These are phyloP conservation scores for Flueggea neowawraea DNA, from an alignment of 441 rosid species.

Conservation along the genomic window DNA sequence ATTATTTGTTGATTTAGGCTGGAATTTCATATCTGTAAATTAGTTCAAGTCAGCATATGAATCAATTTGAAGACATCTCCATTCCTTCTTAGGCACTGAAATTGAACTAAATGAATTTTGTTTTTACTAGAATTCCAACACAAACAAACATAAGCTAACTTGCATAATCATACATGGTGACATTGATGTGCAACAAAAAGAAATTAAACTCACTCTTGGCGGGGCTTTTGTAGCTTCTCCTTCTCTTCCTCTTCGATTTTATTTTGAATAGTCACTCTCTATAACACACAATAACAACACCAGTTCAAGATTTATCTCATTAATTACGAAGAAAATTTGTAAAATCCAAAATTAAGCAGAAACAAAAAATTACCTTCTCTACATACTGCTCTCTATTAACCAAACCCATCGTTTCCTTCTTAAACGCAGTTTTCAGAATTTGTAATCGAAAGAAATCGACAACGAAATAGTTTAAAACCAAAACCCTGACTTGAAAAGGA, in stretches of 20 bases:
- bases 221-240: slow-evolving; percentile 89
- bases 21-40: slow-evolving; percentile 8
- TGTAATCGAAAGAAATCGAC: not conserved
- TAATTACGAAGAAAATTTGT: too few relatives aligned
- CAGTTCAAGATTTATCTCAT: too few relatives aligned
- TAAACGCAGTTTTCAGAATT: slow-evolving; percentile 72
- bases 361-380: slow-evolving; percentile 61
- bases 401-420: slow-evolving; percentile 91
- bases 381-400: slow-evolving; percentile 92
- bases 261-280: slow-evolving; percentile 95
- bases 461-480: not conserved
- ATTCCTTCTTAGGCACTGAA: slow-evolving; percentile 5
- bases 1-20: not conserved
- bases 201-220: slow-evolving; percentile 68
- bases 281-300: slow-evolving; percentile 1
- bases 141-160: not conserved
- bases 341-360: too few relatives aligned
- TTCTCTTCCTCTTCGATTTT: too few relatives aligned
- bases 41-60: slow-evolving; percentile 8
- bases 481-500: too few relatives aligned
- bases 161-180: not conserved
- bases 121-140: slow-evolving; percentile 9
- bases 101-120: slow-evolving; percentile 3
- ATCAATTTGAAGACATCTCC: slow-evolving; percentile 1
- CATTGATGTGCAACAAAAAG: not conserved